A percentile compares a stretch with the other conserved stretches of the same genome.
These are phyloP conservation scores for Rheum nobile DNA, from an alignment of 148 eudicot genomes.

Conservation along the genomic window DNA sequence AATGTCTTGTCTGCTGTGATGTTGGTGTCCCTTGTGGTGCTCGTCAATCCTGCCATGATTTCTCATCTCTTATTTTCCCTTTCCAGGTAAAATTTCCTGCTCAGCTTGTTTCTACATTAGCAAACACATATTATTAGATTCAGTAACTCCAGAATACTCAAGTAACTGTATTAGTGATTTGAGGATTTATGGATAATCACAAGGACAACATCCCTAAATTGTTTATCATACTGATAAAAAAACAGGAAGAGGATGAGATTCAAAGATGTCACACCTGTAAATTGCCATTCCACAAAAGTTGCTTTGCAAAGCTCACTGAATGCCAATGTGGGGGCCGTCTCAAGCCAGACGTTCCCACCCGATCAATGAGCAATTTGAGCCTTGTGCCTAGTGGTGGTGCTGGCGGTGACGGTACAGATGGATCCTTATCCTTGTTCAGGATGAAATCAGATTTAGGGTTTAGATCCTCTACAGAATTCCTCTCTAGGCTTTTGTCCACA, in stretches of 20 bases:
- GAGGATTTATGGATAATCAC: background rate
- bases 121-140: background rate
- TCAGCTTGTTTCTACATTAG: background rate
- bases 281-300: conserved; percentile 54
- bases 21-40: conserved; percentile 87
- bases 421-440: conserved; percentile 17
- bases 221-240: conserved; percentile 6
- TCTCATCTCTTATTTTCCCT: conserved; percentile 84
- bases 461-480: conserved; percentile 31
- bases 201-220: background rate
- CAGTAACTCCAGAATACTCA: background rate
- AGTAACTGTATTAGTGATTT: too few species aligned
- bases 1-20: conserved; percentile 93
- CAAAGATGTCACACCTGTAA: conserved; percentile 58
- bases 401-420: conserved; percentile 12
- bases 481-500: conserved; percentile 46
- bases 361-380: conserved; percentile 11
- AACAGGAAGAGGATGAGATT: conserved; percentile 53
- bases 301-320: conserved; percentile 43
- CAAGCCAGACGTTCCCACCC: conserved; percentile 15
- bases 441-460: conserved; percentile 36
- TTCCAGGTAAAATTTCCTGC: conserved; percentile 45
- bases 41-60: conserved; percentile 76
- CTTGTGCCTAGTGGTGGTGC: conserved; percentile 1
- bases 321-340: conserved; percentile 63